Conservation (phyloP, 345 rosid genomes). For the Salix koriyanagi region DNA sequence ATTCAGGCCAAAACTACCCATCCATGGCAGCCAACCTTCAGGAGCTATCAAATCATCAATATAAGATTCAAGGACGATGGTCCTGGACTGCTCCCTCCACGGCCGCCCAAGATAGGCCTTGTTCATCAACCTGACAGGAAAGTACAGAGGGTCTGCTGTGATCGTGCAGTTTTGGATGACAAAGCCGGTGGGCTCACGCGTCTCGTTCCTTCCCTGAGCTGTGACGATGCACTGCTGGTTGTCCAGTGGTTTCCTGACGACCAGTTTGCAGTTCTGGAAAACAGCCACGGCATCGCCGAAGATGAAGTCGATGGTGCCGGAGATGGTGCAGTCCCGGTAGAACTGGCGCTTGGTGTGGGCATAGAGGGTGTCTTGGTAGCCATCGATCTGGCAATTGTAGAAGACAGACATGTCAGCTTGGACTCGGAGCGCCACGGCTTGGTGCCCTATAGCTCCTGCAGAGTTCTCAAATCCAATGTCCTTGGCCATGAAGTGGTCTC, state of each 20-base stretch:
- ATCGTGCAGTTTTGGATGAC: slow-evolving; percentile 63
- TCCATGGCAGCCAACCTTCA: slow-evolving; percentile 58
- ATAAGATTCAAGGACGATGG: slow-evolving; percentile 50
- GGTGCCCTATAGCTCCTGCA: slow-evolving; percentile 19
- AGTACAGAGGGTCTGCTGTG: slow-evolving; percentile 36
- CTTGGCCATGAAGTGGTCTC: slow-evolving; percentile 24
- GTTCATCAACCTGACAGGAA: slow-evolving; percentile 27
- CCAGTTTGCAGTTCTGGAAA: slow-evolving; percentile 61
- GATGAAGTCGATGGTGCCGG: slow-evolving; percentile 44
- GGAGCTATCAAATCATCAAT: slow-evolving; percentile 55
- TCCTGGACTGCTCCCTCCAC: slow-evolving; percentile 53
- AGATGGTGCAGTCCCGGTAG: slow-evolving; percentile 24
- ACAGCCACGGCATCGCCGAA: slow-evolving; percentile 52
- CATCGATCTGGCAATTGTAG: slow-evolving; percentile 22
- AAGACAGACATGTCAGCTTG: slow-evolving; percentile 15
- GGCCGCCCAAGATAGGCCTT: slow-evolving; percentile 77
- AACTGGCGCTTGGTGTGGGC: slow-evolving; percentile 29
- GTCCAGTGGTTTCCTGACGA: slow-evolving; percentile 43
- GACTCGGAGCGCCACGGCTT: slow-evolving; percentile 18
- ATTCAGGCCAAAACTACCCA: slow-evolving; percentile 38
- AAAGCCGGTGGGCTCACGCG: slow-evolving; percentile 41
- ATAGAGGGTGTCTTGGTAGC: slow-evolving; percentile 22
- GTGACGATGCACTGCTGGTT: slow-evolving; percentile 55
- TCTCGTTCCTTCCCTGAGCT: slow-evolving; percentile 56
- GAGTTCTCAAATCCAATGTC: slow-evolving; percentile 30